Percentiles rank a stretch among this genome's conserved stretches.
Evolutionary conservation across 163 green algal genomes (phyloP).

Genomic region (Chloromonas sp.): DNA sequence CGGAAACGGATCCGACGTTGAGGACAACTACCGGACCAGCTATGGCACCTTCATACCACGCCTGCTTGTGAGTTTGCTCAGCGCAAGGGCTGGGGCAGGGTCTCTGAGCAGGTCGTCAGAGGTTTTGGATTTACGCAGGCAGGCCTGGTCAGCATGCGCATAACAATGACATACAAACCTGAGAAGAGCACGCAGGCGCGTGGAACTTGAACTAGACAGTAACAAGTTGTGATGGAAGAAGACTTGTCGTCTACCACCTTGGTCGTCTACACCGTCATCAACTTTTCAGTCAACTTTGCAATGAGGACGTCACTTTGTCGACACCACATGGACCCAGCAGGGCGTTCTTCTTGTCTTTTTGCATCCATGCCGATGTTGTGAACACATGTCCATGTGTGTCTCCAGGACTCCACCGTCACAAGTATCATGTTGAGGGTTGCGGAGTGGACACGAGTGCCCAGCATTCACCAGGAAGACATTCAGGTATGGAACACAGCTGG

Average conservation of each 20-base stretch:
- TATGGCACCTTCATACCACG: slow-evolving; percentile 26
- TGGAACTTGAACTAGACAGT: neutral
- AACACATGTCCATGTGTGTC: too few relatives aligned
- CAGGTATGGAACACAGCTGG: slow-evolving; percentile 37
- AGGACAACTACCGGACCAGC: slow-evolving; percentile 22
- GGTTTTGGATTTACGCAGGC: too few relatives aligned
- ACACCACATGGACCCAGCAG: neutral
- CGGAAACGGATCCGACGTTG: slow-evolving; percentile 18
- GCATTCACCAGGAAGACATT: slow-evolving; percentile 71
- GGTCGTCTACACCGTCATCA: neutral
- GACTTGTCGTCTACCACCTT: neutral
- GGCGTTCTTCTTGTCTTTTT: neutral
- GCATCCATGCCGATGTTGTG: neutral
- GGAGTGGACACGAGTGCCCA: slow-evolving; percentile 47
- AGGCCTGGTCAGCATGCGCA: too few relatives aligned
- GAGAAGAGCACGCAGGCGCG: neutral
- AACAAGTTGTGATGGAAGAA: neutral
- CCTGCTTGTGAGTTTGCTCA: neutral
- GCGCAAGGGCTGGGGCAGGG: neutral
- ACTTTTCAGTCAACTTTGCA: too few relatives aligned
- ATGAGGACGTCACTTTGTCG: too few relatives aligned
- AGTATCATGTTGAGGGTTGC: slow-evolving; percentile 55
- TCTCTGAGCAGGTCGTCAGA: neutral
- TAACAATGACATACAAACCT: too few relatives aligned
- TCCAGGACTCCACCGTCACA: slow-evolving; percentile 38